phyloP scores from a whole-genome alignment of 305 asterid species.

The Rubia peregrina region DNA sequence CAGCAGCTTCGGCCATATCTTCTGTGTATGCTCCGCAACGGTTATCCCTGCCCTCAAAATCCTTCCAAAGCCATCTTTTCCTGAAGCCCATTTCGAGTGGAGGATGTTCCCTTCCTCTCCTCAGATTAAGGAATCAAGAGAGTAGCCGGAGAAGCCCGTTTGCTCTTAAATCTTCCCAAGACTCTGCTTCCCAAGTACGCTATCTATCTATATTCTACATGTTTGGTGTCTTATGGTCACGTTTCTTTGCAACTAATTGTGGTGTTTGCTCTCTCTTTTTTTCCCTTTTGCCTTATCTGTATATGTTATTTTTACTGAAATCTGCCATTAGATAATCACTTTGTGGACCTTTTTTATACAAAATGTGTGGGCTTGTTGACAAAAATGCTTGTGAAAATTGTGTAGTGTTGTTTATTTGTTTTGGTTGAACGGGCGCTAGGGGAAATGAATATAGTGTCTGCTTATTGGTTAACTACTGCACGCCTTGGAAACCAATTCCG shows the following conservation, averaged over 20 bases:
- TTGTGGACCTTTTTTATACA: neutral
- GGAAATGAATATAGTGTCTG: neutral
- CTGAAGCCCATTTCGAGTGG: conserved; percentile 14
- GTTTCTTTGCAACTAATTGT: neutral
- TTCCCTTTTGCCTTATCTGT: neutral
- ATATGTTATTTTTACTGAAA: too few species aligned
- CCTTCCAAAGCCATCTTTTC: neutral
- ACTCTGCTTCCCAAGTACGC: conserved; percentile 12
- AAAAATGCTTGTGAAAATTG: neutral
- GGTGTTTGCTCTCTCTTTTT: neutral
- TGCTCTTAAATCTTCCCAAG: conserved; percentile 10
- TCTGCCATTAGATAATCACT: neutral
- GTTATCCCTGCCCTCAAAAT: conserved; percentile 14
- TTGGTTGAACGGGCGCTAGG: neutral
- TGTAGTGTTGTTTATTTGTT: neutral
- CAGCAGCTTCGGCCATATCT: conserved; percentile 11
- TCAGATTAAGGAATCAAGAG: neutral
- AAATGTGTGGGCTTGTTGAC: neutral
- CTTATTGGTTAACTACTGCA: neutral
- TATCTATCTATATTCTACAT: neutral
- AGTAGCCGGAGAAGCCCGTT: conserved; percentile 9
- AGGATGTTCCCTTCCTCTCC: conserved; percentile 4
- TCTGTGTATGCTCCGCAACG: conserved; percentile 1
- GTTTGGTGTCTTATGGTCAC: neutral
- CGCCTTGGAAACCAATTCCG: neutral